Evolutionary conservation across 2,329 filamentous ascomycete species (phyloP), one percentile per base, ranked within the genome.

Genomic region (Colletotrichum sojae): DNA sequence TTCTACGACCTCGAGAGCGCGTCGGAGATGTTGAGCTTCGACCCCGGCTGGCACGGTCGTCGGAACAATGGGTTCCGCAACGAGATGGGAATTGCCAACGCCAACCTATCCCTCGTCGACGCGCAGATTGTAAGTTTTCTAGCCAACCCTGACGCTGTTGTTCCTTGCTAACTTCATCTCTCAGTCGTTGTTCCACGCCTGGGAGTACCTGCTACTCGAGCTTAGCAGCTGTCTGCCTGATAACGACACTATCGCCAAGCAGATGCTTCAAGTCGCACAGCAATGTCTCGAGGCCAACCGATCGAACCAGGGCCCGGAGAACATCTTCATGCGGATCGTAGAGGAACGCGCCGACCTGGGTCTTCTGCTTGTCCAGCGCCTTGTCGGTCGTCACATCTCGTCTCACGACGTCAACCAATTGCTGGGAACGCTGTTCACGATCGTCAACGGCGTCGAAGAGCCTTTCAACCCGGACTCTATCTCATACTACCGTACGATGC

Each of bases 61-160:
- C 86, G 83, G 73, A 87, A 89, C 63, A 88, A 91, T 74, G 95
- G 95, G 0, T 97, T 97, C 80, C 87, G 88, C 71, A 88, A 89
- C 56, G 96, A 99, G 77, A 91, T 99, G 81, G 89, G 91, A 75
- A 90, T 90, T 70, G 96, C 95, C 49, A 99, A 99, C 78, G 84
- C 92, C 71, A 98, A 99, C 79, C 80, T 99, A 60, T 97, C 95
- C 25, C 85, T 97, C 40, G 94, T 99, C 40, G 94, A 98, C 78
- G 93, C 95, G 25, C 94, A 99, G 82, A 91, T 96, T 72, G 91
- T 93, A 84, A 81, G 91, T 83, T 43, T 31, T 2, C 27, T 12
- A 36, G 9, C 31, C 31, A 9, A 31, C 8, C 8, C 27, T 9
- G 9, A 31, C 27, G 27, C 27, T 36, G 31, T 36, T 36, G 9